A percentile compares a stretch with the other conserved stretches of the same genome.
Evolutionary conservation across 2,329 filamentous ascomycete species (phyloP).

Genomic region (Chaetomium strumarium): DNA sequence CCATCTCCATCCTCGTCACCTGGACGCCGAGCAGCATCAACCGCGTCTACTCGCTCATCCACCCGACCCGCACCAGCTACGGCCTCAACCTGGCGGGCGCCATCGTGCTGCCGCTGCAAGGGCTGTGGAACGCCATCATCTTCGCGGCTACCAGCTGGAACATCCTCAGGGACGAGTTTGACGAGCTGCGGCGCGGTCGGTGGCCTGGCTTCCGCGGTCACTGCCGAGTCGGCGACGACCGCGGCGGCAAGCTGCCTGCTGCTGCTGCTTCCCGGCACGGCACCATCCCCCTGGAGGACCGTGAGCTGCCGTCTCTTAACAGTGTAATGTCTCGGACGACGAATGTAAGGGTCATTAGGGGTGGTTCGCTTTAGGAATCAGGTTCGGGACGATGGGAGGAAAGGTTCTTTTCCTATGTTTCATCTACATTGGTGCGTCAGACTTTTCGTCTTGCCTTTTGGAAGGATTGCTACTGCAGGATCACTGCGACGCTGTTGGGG

Average conservation of each 20-base stretch:
- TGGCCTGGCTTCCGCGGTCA: neutral
- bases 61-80: conserved; percentile 50
- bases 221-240: neutral
- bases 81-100: conserved; percentile 63
- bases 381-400: neutral
- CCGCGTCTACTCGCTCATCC: conserved; percentile 61
- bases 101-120: conserved; percentile 69
- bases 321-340: neutral
- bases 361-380: conserved; percentile 15
- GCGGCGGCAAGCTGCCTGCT: neutral
- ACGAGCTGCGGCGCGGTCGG: neutral
- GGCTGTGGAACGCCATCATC: conserved; percentile 74
- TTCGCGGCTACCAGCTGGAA: conserved; percentile 61
- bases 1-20: conserved; percentile 54
- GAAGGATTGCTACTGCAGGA: no score
- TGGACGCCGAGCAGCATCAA: conserved; percentile 67
- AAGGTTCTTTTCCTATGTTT: no score
- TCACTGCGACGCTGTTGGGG: no score
- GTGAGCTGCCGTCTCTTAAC: neutral
- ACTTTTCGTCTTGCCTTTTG: no score
- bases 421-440: no score
- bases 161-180: conserved; percentile 30
- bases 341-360: conserved; percentile 21
- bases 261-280: neutral
- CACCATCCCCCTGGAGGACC: neutral